Conservation (phyloP, 257 asterid species). For the Ballota nigra region DNA sequence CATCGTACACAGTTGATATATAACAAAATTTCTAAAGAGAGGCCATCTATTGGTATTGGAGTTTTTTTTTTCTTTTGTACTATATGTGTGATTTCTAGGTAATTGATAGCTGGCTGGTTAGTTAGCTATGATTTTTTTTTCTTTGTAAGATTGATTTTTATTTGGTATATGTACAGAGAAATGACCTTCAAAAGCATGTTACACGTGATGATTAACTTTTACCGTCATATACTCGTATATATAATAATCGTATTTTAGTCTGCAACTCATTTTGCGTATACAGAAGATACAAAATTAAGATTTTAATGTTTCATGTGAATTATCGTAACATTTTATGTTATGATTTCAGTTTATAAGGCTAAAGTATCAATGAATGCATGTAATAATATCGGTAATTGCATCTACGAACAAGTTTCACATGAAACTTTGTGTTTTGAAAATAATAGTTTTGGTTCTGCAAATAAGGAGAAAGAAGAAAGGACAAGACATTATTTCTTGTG, state of each 20-base stretch:
- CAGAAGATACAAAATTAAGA: no score
- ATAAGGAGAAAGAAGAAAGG: neutral
- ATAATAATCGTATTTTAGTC: no score
- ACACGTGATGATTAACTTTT: neutral
- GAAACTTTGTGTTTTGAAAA: neutral
- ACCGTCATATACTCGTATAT: neutral
- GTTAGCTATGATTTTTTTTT: neutral
- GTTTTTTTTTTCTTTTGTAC: neutral
- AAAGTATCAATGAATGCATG: no score
- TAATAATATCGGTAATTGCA: no score
- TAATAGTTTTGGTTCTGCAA: neutral
- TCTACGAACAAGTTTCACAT: no score
- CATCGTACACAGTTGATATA: slow-evolving; percentile 5
- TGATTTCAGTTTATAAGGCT: no score
- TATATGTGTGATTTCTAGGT: slow-evolving; percentile 12
- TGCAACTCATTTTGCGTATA: no score
- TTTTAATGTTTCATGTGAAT: no score
- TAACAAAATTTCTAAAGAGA: slow-evolving; percentile 1
- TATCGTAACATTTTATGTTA: no score
- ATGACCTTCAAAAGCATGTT: neutral
- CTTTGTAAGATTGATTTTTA: slow-evolving; percentile 14
- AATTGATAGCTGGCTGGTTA: slow-evolving; percentile 3
- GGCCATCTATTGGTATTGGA: neutral
- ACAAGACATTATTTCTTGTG: neutral
- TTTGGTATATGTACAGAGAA: slow-evolving; percentile 22